These are phyloP conservation scores for Suillus variegatus DNA, from an alignment of 768 basidiomycete genomes.

Conservation along the genomic window DNA sequence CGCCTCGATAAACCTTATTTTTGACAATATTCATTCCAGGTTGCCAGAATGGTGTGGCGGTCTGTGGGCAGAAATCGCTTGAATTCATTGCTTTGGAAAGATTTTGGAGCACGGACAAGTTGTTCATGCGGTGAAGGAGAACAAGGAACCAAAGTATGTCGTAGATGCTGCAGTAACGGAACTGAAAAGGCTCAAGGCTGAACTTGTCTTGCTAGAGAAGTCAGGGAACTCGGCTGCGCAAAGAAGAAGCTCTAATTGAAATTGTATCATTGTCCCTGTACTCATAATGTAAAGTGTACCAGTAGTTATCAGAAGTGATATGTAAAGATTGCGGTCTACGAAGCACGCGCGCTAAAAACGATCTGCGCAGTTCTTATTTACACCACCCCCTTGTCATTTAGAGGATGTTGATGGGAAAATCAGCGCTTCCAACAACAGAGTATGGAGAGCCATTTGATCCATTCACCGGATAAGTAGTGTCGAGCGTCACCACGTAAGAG, in stretches of 20 bases:
- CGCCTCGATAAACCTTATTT: too few relatives aligned
- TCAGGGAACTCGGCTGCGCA: not conserved
- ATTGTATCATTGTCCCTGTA: not conserved
- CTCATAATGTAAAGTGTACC: not conserved
- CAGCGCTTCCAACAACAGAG: conserved; percentile 24
- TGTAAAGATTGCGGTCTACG: not conserved
- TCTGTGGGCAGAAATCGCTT: conserved; percentile 62
- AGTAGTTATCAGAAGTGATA: not conserved
- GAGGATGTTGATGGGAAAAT: conserved; percentile 12
- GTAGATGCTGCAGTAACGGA: conserved; percentile 52
- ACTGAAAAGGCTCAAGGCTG: conserved; percentile 66
- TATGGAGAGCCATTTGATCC: conserved; percentile 23
- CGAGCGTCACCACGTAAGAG: conserved; percentile 25
- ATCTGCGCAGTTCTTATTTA: not conserved
- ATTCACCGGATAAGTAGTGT: conserved; percentile 22
- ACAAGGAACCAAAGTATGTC: conserved; percentile 46
- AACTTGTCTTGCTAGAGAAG: conserved; percentile 36
- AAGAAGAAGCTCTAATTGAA: not conserved
- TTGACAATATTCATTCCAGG: too few relatives aligned
- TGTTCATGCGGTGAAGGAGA: conserved; percentile 68
- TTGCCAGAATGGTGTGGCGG: conserved; percentile 17
- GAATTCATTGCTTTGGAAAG: conserved; percentile 77
- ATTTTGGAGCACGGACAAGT: conserved; percentile 73
- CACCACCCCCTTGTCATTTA: not conserved
- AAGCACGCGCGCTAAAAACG: not conserved